Evolutionary conservation across 805 yeast species (phyloP), one percentile per base, ranked within the genome.

Genomic region (Candida vaughaniae): DNA sequence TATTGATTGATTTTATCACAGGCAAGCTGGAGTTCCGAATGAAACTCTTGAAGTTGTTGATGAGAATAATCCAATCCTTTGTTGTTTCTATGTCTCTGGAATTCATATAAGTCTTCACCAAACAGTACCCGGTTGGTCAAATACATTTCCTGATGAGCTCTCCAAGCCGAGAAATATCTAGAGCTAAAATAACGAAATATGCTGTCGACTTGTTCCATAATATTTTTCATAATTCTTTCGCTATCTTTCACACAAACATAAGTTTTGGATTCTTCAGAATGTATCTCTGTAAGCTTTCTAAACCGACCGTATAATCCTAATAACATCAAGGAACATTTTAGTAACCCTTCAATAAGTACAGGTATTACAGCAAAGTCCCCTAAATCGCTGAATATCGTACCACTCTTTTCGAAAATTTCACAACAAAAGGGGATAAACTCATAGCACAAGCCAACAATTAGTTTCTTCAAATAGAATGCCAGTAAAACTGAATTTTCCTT

Each of bases 101-200:
- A 35, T 17, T 35, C 31, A n/a, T 29, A 29, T 7, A 35, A 18
- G 10, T 25, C 23, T 6, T 22, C 26, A n/a, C 30, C 38, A 4
- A 12, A 15, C 1, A 29, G 25, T 5, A 33, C 10, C 5, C 36
- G 32, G 25, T 10, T 29, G 16, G 39, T 25, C n/a, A 29, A 22
- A n/a, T 16, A 18, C 16, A 73, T 73, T 1, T 83, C 78, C 47
- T 79, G 80, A 25, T 76, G 68, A 53, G 81, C 69, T 56, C 83
- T 72, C 78, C 81, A 79, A 2, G 87, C 82, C 51, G 78, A 79
- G 40, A 76, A 78, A 51, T 80, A 82, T 45, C 75, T 69, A 14
- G 62, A 66, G 12, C 85, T 77, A 23, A 83, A 58, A 26, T 35
- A 36, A 3, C 15, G 15, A 6, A 40, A 22, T 3, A 39, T 23